These are phyloP conservation scores for Penicillium hesseltinei DNA, from an alignment of 2,329 filamentous ascomycete species.

Conservation along the genomic window DNA sequence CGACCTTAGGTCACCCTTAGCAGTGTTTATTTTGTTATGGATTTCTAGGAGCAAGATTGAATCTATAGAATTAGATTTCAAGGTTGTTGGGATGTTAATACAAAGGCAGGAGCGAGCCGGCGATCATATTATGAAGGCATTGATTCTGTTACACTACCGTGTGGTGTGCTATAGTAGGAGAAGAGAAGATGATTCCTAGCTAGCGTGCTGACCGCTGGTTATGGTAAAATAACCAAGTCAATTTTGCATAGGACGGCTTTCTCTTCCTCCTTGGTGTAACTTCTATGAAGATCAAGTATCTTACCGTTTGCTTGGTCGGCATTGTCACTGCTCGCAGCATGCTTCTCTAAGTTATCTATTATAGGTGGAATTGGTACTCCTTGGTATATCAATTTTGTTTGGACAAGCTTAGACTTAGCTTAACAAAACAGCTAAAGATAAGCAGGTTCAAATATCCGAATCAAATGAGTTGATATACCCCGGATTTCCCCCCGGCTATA, in stretches of 20 bases:
- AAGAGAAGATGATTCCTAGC: no score
- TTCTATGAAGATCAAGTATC: conserved; percentile 5
- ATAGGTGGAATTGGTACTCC: background rate
- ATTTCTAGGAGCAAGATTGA: no score
- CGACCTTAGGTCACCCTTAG: no score
- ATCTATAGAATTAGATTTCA: no score
- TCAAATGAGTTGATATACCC: background rate
- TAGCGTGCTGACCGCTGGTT: no score
- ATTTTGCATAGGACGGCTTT: conserved; percentile 20
- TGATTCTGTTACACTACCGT: no score
- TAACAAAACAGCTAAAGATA: background rate
- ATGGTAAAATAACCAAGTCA: conserved; percentile 20
- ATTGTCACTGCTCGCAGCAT: conserved; percentile 8
- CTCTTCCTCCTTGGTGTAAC: conserved; percentile 16
- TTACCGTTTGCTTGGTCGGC: conserved; percentile 1
- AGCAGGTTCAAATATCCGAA: background rate
- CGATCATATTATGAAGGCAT: no score
- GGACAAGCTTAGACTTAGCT: no score
- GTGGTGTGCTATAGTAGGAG: no score
- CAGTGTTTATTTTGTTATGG: no score
- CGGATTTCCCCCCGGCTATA: background rate
- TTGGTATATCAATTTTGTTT: background rate
- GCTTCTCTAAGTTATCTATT: conserved; percentile 7
- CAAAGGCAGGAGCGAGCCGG: no score
- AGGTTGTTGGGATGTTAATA: no score